Conservation (phyloP, 2,329 filamentous ascomycete species). For the Lecanosticta acicola region DNA sequence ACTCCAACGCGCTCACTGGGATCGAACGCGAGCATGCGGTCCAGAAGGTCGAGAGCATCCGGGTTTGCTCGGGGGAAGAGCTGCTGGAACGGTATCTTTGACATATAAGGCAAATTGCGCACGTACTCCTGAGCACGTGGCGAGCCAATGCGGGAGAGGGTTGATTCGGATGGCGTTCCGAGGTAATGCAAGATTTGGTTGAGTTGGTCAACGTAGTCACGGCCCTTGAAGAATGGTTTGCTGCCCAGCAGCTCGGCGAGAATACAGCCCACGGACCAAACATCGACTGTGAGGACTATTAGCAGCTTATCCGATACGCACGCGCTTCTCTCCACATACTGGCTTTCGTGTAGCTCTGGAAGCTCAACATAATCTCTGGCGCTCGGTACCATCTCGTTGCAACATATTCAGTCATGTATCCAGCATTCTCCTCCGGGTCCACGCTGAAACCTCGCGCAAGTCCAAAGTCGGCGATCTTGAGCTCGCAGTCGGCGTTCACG, state of each 20-base stretch:
- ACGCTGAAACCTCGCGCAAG: slow-evolving; percentile 93
- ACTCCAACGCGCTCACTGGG: slow-evolving; percentile 89
- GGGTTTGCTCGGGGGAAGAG: slow-evolving; percentile 95
- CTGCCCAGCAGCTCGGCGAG: slow-evolving; percentile 92
- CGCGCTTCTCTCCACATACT: slow-evolving; percentile 59
- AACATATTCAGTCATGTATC: slow-evolving; percentile 99
- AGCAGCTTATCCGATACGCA: slow-evolving; percentile 1
- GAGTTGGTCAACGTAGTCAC: slow-evolving; percentile 97
- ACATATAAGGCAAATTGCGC: slow-evolving; percentile 58
- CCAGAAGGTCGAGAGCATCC: slow-evolving; percentile 87
- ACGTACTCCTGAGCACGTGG: slow-evolving; percentile 97
- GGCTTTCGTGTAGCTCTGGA: slow-evolving; percentile 99
- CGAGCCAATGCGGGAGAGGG: slow-evolving; percentile 85
- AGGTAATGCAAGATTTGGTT: slow-evolving; percentile 99
- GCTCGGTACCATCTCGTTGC: slow-evolving; percentile 98
- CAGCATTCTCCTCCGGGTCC: slow-evolving; percentile 95
- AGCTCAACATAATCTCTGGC: slow-evolving; percentile 98
- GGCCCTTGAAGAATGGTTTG: slow-evolving; percentile 97
- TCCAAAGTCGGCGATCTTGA: slow-evolving; percentile 99
- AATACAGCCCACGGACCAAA: slow-evolving; percentile 98
- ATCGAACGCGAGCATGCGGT: slow-evolving; percentile 97
- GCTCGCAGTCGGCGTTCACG: slow-evolving; percentile 97
- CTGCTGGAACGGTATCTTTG: slow-evolving; percentile 77
- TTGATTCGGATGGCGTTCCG: slow-evolving; percentile 93
- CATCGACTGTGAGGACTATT: slow-evolving; percentile 63